Evolutionary conservation across 1,284 basidiomycete species (phyloP).

Genomic region (Sphagnurus paluster): DNA sequence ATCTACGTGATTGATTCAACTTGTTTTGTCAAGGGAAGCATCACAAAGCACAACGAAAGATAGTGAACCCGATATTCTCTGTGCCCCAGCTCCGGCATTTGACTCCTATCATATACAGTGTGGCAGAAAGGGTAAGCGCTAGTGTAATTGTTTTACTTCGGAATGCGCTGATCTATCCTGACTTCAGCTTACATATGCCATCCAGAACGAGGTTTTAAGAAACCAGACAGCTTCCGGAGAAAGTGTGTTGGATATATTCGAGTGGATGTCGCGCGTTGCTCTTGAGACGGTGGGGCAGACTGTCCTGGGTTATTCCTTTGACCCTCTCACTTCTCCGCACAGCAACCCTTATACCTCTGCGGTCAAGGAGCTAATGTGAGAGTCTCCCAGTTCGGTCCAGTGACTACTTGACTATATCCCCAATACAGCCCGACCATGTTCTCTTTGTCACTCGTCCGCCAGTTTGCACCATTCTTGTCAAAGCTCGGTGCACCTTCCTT

Average conservation of each 20-base stretch:
- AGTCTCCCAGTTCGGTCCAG: background rate
- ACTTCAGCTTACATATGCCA: slow-evolving; percentile 28
- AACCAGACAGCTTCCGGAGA: slow-evolving; percentile 13
- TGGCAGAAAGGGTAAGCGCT: slow-evolving; percentile 40
- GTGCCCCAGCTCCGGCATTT: slow-evolving; percentile 44
- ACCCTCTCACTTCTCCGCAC: slow-evolving; percentile 43
- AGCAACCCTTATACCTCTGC: slow-evolving; percentile 49
- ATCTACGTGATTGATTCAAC: background rate
- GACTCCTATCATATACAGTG: slow-evolving; percentile 45
- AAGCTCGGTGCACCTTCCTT: slow-evolving; percentile 42
- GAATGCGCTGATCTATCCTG: slow-evolving; percentile 8
- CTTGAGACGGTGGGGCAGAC: slow-evolving; percentile 52
- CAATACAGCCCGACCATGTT: slow-evolving; percentile 43
- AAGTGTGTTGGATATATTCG: slow-evolving; percentile 43
- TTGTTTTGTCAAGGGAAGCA: slow-evolving; percentile 37
- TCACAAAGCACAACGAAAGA: slow-evolving; percentile 49
- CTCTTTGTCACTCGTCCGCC: slow-evolving; percentile 43
- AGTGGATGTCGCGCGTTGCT: slow-evolving; percentile 51
- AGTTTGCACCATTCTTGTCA: slow-evolving; percentile 48
- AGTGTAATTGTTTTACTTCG: slow-evolving; percentile 4
- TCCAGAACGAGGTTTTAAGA: slow-evolving; percentile 25
- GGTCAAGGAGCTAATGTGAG: slow-evolving; percentile 49
- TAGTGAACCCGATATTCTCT: slow-evolving; percentile 51
- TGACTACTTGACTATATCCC: background rate
- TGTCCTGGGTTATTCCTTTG: slow-evolving; percentile 52